phyloP scores from a whole-genome alignment of 2,329 filamentous ascomycete genomes.

The Trichoderma sp. region DNA sequence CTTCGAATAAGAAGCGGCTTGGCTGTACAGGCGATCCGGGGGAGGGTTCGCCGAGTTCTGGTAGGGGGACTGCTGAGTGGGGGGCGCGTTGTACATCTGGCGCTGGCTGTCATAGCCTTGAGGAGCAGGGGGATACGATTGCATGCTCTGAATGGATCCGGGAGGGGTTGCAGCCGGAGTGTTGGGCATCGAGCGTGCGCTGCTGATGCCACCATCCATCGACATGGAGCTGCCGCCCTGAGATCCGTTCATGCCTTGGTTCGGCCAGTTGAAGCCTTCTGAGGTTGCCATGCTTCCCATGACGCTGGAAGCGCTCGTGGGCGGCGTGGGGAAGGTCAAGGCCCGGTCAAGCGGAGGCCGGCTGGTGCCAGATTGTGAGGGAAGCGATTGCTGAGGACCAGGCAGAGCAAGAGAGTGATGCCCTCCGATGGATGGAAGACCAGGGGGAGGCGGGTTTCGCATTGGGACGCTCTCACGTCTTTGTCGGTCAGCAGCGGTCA shows the following conservation, averaged over 20 bases:
- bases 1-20: constrained; percentile 71
- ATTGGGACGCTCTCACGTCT: constrained; percentile 70
- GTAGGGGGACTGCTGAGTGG: constrained; percentile 71
- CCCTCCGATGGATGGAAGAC: constrained; percentile 68
- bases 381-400: constrained; percentile 54
- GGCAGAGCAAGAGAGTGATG: constrained; percentile 63
- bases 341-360: constrained; percentile 80
- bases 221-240: constrained; percentile 71
- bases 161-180: constrained; percentile 92
- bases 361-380: constrained; percentile 69
- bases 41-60: constrained; percentile 60
- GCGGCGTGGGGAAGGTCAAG: constrained; percentile 91
- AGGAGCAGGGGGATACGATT: constrained; percentile 68
- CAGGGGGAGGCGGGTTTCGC: constrained; percentile 56
- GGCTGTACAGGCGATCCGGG: constrained; percentile 68
- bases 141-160: constrained; percentile 76
- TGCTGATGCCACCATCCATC: constrained; percentile 76
- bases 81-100: constrained; percentile 73
- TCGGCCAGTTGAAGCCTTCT: constrained; percentile 78
- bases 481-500: constrained; percentile 79
- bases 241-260: constrained; percentile 60
- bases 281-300: constrained; percentile 72
- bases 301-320: constrained; percentile 87
- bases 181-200: constrained; percentile 81
- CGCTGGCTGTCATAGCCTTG: constrained; percentile 77